Percentiles rank a stretch among this genome's conserved stretches.
These are phyloP conservation scores for Apiospora koreana DNA, from an alignment of 2,329 filamentous ascomycete species.

Conservation along the genomic window DNA sequence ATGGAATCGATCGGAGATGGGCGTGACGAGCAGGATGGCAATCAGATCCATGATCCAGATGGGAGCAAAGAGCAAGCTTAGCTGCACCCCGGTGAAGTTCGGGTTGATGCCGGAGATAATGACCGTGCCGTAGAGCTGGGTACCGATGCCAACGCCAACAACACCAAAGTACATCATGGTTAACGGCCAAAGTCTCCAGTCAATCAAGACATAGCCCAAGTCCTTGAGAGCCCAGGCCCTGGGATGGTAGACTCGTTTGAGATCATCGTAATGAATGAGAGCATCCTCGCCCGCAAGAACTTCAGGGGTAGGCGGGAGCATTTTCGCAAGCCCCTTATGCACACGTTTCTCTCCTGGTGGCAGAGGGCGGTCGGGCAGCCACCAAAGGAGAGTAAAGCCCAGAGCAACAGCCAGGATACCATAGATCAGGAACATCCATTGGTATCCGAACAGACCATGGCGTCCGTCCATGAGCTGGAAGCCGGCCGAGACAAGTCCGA, in stretches of 20 bases:
- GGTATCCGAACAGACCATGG: constrained; percentile 76
- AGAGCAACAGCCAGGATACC: constrained; percentile 74
- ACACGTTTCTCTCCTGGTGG: constrained; percentile 65
- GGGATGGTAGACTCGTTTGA: constrained; percentile 77
- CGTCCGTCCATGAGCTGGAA: constrained; percentile 89
- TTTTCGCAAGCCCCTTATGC: constrained; percentile 56
- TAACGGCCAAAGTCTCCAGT: constrained; percentile 88
- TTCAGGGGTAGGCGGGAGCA: constrained; percentile 68
- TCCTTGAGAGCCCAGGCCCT: constrained; percentile 74
- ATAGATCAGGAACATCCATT: constrained; percentile 92
- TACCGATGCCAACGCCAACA: constrained; percentile 88
- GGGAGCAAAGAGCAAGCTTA: constrained; percentile 83
- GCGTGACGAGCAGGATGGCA: constrained; percentile 82
- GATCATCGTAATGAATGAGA: constrained; percentile 77
- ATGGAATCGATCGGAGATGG: constrained; percentile 86
- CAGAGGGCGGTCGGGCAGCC: constrained; percentile 82
- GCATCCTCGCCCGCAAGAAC: constrained; percentile 78
- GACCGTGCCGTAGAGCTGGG: constrained; percentile 83
- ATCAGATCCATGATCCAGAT: constrained; percentile 95
- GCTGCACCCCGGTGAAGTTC: constrained; percentile 68
- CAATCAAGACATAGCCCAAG: constrained; percentile 68
- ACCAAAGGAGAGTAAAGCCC: constrained; percentile 78
- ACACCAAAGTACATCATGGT: constrained; percentile 93
- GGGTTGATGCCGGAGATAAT: constrained; percentile 82
- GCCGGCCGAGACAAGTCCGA: constrained; percentile 85